These are phyloP conservation scores for Sarocladiaceae sp. DNA, from an alignment of 2,329 filamentous ascomycete species.

Conservation along the genomic window DNA sequence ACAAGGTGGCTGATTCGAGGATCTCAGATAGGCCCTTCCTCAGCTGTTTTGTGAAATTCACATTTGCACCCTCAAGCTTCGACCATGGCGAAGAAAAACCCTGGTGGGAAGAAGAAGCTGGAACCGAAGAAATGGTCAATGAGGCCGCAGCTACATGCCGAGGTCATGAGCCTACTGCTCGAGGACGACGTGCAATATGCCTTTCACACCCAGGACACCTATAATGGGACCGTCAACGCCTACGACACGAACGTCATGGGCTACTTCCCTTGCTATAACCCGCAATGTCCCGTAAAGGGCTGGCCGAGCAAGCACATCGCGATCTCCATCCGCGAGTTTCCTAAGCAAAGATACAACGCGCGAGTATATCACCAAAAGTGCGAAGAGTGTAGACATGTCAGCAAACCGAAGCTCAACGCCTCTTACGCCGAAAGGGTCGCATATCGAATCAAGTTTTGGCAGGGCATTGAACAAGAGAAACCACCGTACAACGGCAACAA, in stretches of 20 bases:
- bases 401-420: conserved; percentile 20
- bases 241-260: conserved; percentile 11
- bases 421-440: conserved; percentile 27
- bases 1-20: too few relatives aligned
- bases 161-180: too few relatives aligned
- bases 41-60: too few relatives aligned
- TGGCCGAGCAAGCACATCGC: conserved; percentile 29
- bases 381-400: conserved; percentile 21
- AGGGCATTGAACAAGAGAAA: conserved; percentile 17
- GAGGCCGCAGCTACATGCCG: neutral
- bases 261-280: conserved; percentile 24
- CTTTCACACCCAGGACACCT: conserved; percentile 19
- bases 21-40: too few relatives aligned
- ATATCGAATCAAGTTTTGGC: conserved; percentile 32
- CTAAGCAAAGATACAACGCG: conserved; percentile 25
- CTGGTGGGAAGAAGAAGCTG: neutral
- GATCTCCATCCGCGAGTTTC: conserved; percentile 27
- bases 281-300: conserved; percentile 12
- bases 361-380: conserved; percentile 31
- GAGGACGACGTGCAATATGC: neutral
- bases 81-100: too few relatives aligned
- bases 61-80: too few relatives aligned
- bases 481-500: neutral
- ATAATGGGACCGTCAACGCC: conserved; percentile 11
- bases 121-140: neutral